Evolutionary conservation across 305 asterid genomes (phyloP).

Genomic region (Fraxinus sp.): DNA sequence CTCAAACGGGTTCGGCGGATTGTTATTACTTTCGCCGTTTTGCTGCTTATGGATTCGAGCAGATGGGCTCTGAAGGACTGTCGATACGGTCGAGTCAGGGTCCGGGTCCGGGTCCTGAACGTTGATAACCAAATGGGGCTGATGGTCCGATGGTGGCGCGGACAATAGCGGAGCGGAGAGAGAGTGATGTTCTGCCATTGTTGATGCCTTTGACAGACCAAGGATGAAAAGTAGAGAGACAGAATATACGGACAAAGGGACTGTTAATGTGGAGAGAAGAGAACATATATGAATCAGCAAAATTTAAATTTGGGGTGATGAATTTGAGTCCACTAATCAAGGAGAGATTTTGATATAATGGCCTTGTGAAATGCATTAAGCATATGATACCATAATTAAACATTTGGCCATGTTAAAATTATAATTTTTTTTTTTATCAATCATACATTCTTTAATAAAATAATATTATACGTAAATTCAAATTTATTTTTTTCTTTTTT

Average conservation of each 20-base stretch:
- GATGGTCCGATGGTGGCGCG: slow-evolving; percentile 27
- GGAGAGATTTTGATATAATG: neutral
- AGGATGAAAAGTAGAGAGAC: slow-evolving; percentile 9
- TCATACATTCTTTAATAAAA: no score
- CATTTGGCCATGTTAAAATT: no score
- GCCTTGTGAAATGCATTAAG: neutral
- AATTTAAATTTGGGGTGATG: neutral
- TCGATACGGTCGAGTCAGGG: slow-evolving; percentile 25
- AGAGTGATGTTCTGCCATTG: slow-evolving; percentile 45
- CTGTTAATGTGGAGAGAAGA: neutral
- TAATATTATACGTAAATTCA: no score
- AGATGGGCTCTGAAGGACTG: slow-evolving; percentile 3
- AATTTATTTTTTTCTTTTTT: no score
- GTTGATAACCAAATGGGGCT: slow-evolving; percentile 55
- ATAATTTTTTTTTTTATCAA: no score
- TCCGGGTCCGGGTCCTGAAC: slow-evolving; percentile 37
- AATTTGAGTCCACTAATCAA: neutral
- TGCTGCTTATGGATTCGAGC: slow-evolving; percentile 23
- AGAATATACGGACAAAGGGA: neutral
- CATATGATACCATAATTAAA: no score
- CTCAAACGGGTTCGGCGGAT: slow-evolving; percentile 44
- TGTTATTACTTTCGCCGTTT: slow-evolving; percentile 12
- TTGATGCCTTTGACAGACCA: slow-evolving; percentile 13
- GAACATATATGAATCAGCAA: neutral
- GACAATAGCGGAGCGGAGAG: slow-evolving; percentile 66